Base-by-base conservation (phyloP, 495 filamentous ascomycete species). In the Alectoria sarmentosa region DNA sequence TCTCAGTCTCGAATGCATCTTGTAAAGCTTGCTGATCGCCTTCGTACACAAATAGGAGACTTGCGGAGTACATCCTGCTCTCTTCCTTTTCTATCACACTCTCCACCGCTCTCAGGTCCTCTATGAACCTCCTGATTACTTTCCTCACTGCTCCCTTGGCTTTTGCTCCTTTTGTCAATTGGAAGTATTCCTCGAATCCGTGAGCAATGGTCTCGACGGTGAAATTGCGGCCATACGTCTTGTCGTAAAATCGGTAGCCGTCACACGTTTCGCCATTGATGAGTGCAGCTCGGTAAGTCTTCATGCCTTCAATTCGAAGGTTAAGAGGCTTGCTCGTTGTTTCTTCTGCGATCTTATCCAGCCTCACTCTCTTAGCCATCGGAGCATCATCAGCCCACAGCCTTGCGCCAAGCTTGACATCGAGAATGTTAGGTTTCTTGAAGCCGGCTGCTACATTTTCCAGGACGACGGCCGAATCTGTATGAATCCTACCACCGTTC, bases 221-320 rank as follows among this genome's bases (percentile, higher is more conserved):
- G 73, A 97, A 88, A 2, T 79, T 75, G 39, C 91, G 84, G 30
- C 94, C 94, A 72, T 94, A 97, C 73, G 87, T 83, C 73, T 96
- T 98, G 74, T 92, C 88, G 70, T 90, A 98, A 26, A 88, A 82
- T 70, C 79, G 85, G 70, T 89, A 95, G 23, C 83, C 83, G 55
- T 83, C 78, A 23, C 77, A 77, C 39, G 74, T 73, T 61, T 73
- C 72, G 44, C 66, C 62, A 17, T 76, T 71, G 44, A 72, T 71
- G 38, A 77, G 73, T 34, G 78, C 74, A 4, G 88, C 91, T 57
- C 87, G 88, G 82, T 87, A 98, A 4, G 93, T 89, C 70, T 88
- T 89, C 95, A 98, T 98, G 4, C 94, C 94, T 0, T 91, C 91
- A 65, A 98, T 87, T 28, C 94, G 85, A 73, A 93, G 94, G 23